phyloP scores from a whole-genome alignment of 352 stramenopile genomes.

The Phytopythium ostracodes region DNA sequence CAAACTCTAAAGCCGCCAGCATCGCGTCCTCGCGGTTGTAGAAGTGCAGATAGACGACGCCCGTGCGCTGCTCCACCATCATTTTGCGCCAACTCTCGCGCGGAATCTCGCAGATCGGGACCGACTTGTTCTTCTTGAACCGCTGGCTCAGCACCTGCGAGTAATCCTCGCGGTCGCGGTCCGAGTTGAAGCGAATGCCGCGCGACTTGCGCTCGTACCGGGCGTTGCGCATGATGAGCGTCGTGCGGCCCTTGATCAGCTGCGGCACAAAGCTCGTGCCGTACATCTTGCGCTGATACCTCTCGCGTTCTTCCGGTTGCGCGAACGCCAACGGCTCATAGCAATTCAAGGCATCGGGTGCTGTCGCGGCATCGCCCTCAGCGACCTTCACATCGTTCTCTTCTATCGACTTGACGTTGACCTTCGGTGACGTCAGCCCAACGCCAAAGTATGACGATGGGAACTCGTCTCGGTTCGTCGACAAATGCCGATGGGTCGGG shows the following conservation, averaged over 20 bases:
- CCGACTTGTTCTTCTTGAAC: slow-evolving; percentile 43
- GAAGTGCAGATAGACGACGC: slow-evolving; percentile 44
- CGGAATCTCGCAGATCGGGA: slow-evolving; percentile 46
- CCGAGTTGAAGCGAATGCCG: slow-evolving; percentile 54
- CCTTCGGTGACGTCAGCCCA: slow-evolving; percentile 15
- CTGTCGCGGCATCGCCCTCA: not conserved
- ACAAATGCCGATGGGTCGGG: slow-evolving; percentile 25
- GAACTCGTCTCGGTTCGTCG: slow-evolving; percentile 15
- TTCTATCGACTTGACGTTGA: slow-evolving; percentile 6
- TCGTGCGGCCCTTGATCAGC: slow-evolving; percentile 29
- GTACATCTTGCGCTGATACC: slow-evolving; percentile 52
- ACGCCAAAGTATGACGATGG: slow-evolving; percentile 33
- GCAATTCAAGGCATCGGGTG: slow-evolving; percentile 13
- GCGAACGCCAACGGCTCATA: slow-evolving; percentile 44
- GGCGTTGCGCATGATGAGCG: slow-evolving; percentile 41
- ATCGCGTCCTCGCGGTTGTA: slow-evolving; percentile 48
- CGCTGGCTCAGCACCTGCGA: slow-evolving; percentile 34
- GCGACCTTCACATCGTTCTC: slow-evolving; percentile 1
- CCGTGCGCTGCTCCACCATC: slow-evolving; percentile 29
- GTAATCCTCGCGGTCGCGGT: slow-evolving; percentile 55
- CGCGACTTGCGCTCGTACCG: slow-evolving; percentile 54
- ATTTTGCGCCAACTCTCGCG: slow-evolving; percentile 53
- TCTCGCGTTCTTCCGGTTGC: slow-evolving; percentile 30
- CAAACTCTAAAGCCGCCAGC: slow-evolving; percentile 30
- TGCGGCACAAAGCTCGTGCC: slow-evolving; percentile 51